Evolutionary conservation across 352 stramenopile species (phyloP).

Genomic region (Pythium vanterpoolii): DNA sequence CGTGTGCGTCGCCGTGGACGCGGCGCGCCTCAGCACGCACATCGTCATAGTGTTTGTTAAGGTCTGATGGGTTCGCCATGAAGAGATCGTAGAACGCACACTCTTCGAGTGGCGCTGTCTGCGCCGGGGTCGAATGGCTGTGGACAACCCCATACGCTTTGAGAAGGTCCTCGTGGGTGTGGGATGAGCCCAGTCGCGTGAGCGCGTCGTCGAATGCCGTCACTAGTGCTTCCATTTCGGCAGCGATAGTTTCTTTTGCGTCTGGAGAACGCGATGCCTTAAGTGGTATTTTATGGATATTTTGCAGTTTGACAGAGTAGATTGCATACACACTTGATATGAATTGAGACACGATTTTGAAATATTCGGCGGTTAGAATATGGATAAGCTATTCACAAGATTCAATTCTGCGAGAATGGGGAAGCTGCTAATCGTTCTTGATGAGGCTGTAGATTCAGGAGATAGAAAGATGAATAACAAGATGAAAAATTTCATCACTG

Average conservation of each 20-base stretch:
- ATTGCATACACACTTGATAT: too few species aligned
- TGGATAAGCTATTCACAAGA: too few species aligned
- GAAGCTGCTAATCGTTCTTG: too few species aligned
- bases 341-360: too few species aligned
- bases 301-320: too few species aligned
- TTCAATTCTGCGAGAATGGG: too few species aligned
- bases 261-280: too few species aligned
- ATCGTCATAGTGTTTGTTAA: constrained; percentile 1
- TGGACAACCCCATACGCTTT: not conserved
- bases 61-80: not conserved
- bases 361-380: too few species aligned
- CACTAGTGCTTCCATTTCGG: not conserved
- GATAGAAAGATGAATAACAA: too few species aligned
- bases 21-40: not conserved
- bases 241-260: not conserved
- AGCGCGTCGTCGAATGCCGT: constrained; percentile 4
- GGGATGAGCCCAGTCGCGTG: not conserved
- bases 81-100: constrained; percentile 5
- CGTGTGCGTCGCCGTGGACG: constrained; percentile 2
- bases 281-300: too few species aligned
- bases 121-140: not conserved
- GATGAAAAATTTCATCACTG: too few species aligned
- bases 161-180: constrained; percentile 1
- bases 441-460: too few species aligned
- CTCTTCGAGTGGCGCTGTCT: not conserved